These are phyloP conservation scores for Oryza australiensis DNA, from an alignment of 176 grass and related monocot species.

Conservation along the genomic window DNA sequence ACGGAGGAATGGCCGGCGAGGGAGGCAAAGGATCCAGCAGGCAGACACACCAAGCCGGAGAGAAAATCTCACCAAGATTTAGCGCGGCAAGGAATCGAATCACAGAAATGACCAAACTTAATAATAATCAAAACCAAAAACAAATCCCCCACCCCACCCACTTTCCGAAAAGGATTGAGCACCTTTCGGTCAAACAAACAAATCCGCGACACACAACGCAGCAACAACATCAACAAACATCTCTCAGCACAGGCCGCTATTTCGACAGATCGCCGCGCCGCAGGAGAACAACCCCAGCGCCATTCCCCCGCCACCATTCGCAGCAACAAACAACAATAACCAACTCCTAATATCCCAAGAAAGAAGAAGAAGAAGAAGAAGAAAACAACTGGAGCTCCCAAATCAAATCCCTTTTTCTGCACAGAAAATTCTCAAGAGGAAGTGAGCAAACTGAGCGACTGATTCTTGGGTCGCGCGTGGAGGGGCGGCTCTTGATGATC, in stretches of 20 bases:
- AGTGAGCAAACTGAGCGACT: background rate
- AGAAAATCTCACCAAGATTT: constrained; percentile 34
- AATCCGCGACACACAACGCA: background rate
- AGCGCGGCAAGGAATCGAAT: constrained; percentile 58
- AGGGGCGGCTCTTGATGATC: constrained; percentile 6
- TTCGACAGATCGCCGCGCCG: constrained; percentile 15
- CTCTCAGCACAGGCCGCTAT: constrained; percentile 31
- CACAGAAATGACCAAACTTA: background rate
- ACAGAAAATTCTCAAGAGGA: background rate
- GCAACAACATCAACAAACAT: background rate
- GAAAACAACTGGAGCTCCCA: background rate
- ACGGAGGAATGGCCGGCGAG: constrained; percentile 27
- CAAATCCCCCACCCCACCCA: background rate
- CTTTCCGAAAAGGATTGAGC: constrained; percentile 7
- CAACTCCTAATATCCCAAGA: background rate
- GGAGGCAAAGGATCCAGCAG: constrained; percentile 39
- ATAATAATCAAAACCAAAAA: constrained; percentile 16
- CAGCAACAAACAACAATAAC: background rate
- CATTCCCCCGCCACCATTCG: constrained; percentile 25
- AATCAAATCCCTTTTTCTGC: background rate
- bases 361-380: background rate
- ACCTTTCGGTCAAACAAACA: constrained; percentile 46
- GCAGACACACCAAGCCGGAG: background rate
- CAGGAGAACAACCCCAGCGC: background rate
- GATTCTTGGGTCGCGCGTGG: constrained; percentile 26